A percentile compares a stretch with the other conserved stretches of the same genome.
phyloP scores from a whole-genome alignment of 345 rosid genomes.

The Eucalyptus caleyi region DNA sequence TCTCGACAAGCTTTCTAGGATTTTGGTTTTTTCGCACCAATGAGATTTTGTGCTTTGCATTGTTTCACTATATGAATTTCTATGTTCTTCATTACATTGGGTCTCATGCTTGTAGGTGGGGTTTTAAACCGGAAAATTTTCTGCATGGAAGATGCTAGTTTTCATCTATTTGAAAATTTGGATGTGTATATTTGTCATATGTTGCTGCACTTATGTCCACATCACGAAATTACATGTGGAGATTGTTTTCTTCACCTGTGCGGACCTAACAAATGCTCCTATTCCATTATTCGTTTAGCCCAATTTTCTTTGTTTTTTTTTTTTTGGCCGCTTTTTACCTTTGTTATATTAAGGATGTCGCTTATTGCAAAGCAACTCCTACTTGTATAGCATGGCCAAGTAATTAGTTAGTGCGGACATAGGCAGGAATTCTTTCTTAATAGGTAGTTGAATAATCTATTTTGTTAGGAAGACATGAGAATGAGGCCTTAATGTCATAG shows the following conservation, averaged over 20 bases:
- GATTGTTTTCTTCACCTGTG: neutral
- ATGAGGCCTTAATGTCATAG: neutral
- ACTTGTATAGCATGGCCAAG: neutral
- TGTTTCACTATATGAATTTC: neutral
- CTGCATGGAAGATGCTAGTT: neutral
- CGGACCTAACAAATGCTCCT: too few species aligned
- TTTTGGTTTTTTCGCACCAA: too few species aligned
- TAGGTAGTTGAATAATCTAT: neutral
- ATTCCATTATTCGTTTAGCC: neutral
- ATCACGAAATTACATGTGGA: neutral
- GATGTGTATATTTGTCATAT: neutral
- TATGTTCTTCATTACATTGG: neutral
- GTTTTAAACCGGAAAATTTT: too few species aligned
- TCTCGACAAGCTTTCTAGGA: too few species aligned
- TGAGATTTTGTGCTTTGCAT: neutral
- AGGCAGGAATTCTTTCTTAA: neutral
- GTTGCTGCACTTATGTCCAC: too few species aligned
- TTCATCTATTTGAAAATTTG: neutral
- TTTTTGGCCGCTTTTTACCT: too few species aligned
- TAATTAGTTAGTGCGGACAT: neutral
- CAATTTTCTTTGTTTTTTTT: too few species aligned
- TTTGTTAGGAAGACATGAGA: too few species aligned
- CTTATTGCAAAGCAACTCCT: neutral
- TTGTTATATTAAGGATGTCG: neutral
- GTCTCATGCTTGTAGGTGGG: neutral